Evolutionary conservation across 257 asterid genomes (phyloP).

Genomic region (Solanum dulcamara): DNA sequence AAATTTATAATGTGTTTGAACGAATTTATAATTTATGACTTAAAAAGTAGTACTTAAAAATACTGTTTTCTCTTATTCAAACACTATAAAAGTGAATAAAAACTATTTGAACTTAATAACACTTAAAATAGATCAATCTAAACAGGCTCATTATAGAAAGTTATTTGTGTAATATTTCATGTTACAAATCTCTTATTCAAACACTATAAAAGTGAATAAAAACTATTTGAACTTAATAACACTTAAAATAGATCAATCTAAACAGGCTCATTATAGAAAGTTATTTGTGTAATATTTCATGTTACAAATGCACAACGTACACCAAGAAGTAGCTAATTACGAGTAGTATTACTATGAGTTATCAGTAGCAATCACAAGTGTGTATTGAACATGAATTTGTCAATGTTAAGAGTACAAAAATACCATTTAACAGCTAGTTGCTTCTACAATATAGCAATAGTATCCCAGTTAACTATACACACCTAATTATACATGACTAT

Average conservation of each 20-base stretch:
- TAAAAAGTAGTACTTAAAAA: neutral
- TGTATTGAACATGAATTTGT: neutral
- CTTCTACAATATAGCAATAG: neutral
- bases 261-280: no score
- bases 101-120: neutral
- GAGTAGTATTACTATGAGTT: neutral
- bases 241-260: no score
- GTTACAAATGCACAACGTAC: neutral
- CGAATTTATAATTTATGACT: neutral
- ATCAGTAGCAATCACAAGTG: neutral
- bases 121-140: no score
- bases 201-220: neutral
- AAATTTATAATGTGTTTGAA: neutral
- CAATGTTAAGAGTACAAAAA: no score
- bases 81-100: neutral
- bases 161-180: no score
- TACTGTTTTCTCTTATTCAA: neutral
- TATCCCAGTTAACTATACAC: neutral
- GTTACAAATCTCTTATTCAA: neutral
- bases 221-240: neutral
- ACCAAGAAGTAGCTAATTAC: neutral
- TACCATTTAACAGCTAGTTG: no score
- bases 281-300: neutral
- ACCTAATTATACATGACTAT: neutral
- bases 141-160: no score